Evolutionary conservation across 73 alveolate genomes (phyloP), one percentile per base, ranked within the genome.

Genomic region (Tetrahymena thermophila): DNA sequence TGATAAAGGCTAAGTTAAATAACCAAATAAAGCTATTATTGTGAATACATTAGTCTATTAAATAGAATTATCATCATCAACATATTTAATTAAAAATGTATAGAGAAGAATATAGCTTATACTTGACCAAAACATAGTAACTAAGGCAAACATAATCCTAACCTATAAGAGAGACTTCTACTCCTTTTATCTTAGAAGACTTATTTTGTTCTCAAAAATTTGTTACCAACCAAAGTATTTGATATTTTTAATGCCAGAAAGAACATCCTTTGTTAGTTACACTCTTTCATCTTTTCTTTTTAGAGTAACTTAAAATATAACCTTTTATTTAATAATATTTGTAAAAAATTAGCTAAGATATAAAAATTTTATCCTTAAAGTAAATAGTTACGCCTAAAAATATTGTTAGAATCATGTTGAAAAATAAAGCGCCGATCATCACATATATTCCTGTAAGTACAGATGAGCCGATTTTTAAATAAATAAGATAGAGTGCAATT

Each of bases 171-270:
- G 85, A 35, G 19, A 23, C 34, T 43, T 56, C 34, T 42, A 85
- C 50, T 95, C 96, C 43, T 42, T 25, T 19, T 23, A 7, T 28
- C 96, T 44, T 4, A 95, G 15, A 31, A 43, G 43, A 55, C 50
- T 35, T 44, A 95, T 95, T 44, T 95, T 95, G 37, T 85, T 37
- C 35, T 95, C 43, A 42, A 95, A 95, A 10, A 94, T 95, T 19
- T 85, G 25, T 89, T 95, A 95, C 96, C 96, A 95, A 34, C 95
- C 56, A 1, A 95, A 38, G 37, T 95, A 95, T 85, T 95, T 95
- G 37, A 95, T 95, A 21, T 57, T 37, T 85, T 95, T 95, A 94
- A 95, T 95, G 0, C 96, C 96, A 21, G 85, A 95, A 23, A 95
- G 85, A 13, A 95, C 96, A 95, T 95, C 96, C 8, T 94, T 58